Evolutionary conservation across 495 filamentous ascomycete genomes (phyloP).

Genomic region (Clavariopsis aquatica): DNA sequence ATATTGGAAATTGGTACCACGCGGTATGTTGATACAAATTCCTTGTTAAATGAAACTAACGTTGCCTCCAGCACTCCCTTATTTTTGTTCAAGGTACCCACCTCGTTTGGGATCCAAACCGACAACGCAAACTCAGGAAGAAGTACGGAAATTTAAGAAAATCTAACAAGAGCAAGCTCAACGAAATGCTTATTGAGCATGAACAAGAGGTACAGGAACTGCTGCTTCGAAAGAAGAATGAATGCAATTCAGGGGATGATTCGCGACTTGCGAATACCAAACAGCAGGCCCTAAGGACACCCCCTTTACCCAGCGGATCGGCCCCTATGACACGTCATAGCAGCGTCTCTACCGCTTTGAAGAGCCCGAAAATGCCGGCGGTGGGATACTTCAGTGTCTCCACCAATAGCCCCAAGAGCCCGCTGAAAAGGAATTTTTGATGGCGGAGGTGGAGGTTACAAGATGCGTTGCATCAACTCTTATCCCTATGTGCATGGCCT

Average conservation of each 20-base stretch:
- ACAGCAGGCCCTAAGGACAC: slow-evolving; percentile 12
- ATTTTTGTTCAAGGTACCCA: slow-evolving; percentile 74
- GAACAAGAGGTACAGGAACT: slow-evolving; percentile 37
- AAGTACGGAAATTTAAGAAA: slow-evolving; percentile 44
- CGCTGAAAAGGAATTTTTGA: slow-evolving; percentile 26
- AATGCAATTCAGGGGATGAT: slow-evolving; percentile 29
- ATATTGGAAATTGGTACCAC: slow-evolving; percentile 48
- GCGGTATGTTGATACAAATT: slow-evolving; percentile 24
- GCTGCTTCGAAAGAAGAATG: slow-evolving; percentile 37
- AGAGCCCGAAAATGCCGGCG: slow-evolving; percentile 27
- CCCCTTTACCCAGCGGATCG: background rate
- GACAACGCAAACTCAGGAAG: slow-evolving; percentile 38
- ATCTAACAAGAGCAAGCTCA: slow-evolving; percentile 35
- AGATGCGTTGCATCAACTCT: background rate
- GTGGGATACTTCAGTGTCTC: slow-evolving; percentile 32
- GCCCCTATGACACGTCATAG: slow-evolving; percentile 6
- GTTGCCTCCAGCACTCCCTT: slow-evolving; percentile 43
- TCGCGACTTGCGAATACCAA: slow-evolving; percentile 1
- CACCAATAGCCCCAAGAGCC: slow-evolving; percentile 22
- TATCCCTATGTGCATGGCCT: slow-evolving; percentile 2
- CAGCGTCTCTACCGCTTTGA: slow-evolving; percentile 16
- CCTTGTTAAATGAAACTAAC: background rate
- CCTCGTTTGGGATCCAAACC: slow-evolving; percentile 61
- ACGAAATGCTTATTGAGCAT: slow-evolving; percentile 45
- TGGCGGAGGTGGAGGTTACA: background rate